phyloP scores from a whole-genome alignment of 2,329 filamentous ascomycete genomes.

The Sporothrix sp. region DNA sequence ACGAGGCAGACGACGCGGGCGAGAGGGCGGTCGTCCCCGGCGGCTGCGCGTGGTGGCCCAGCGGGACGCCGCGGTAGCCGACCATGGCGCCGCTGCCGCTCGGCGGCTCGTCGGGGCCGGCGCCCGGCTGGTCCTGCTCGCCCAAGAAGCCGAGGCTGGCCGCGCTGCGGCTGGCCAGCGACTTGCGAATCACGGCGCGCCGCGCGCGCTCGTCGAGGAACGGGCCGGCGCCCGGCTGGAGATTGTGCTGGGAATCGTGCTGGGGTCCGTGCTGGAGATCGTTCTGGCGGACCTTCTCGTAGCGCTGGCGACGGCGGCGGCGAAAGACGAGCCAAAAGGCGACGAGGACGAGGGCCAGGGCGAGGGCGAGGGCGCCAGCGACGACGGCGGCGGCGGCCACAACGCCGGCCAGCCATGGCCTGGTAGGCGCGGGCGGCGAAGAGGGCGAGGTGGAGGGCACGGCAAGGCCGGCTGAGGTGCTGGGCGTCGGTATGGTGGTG shows the following conservation, averaged over 20 bases:
- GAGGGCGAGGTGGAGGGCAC: background rate
- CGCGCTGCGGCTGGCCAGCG: slow-evolving; percentile 25
- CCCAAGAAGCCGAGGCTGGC: slow-evolving; percentile 11
- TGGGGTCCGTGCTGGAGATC: too few relatives aligned
- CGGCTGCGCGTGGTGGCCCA: background rate
- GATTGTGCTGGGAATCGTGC: too few relatives aligned
- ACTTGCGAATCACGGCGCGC: slow-evolving; percentile 35
- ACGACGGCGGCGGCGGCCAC: slow-evolving; percentile 22
- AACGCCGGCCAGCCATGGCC: slow-evolving; percentile 13
- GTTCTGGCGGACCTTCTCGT: slow-evolving; percentile 18
- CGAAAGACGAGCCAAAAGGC: background rate
- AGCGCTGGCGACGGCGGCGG: slow-evolving; percentile 15
- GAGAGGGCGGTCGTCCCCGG: background rate
- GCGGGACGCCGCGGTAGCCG: background rate
- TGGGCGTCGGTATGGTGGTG: background rate
- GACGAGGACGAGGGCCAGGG: background rate
- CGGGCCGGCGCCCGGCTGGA: slow-evolving; percentile 19
- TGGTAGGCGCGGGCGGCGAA: background rate
- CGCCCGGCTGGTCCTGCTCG: background rate
- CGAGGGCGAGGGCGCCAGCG: slow-evolving; percentile 14
- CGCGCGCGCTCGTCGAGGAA: slow-evolving; percentile 31
- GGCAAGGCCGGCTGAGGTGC: background rate
- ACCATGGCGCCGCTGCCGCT: slow-evolving; percentile 13
- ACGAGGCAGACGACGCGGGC: too few relatives aligned
- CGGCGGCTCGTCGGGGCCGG: background rate